Conservation (phyloP, 352 stramenopile species). For the Globisporangium cederbergense region DNA sequence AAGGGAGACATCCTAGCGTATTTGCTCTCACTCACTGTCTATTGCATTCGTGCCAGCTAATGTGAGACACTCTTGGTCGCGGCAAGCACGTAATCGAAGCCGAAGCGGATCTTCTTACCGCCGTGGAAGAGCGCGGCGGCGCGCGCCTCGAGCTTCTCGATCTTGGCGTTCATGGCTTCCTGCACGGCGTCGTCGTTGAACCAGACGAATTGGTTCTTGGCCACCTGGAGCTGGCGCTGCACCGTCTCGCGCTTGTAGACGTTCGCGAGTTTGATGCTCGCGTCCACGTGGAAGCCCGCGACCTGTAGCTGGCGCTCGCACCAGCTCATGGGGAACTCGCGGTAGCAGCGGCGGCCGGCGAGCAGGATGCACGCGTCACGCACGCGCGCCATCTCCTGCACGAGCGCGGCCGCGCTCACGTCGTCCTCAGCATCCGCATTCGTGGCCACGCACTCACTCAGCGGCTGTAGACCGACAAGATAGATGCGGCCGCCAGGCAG, state of each 20-base stretch:
- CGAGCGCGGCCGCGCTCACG: slow-evolving; percentile 26
- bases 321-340: slow-evolving; percentile 90
- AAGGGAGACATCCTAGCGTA: not conserved
- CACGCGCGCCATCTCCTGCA: slow-evolving; percentile 68
- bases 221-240: slow-evolving; percentile 88
- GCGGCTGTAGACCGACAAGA: slow-evolving; percentile 83
- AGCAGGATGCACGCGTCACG: slow-evolving; percentile 90
- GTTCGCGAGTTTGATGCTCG: slow-evolving; percentile 75
- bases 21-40: not conserved
- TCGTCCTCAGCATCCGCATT: slow-evolving; percentile 28
- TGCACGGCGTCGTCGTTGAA: slow-evolving; percentile 19
- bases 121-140: slow-evolving; percentile 54
- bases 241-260: slow-evolving; percentile 85
- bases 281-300: slow-evolving; percentile 46
- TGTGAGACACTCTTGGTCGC: slow-evolving; percentile 23
- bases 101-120: slow-evolving; percentile 46
- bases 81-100: slow-evolving; percentile 90
- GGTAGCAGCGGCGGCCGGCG: slow-evolving; percentile 82
- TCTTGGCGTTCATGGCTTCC: slow-evolving; percentile 14
- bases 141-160: slow-evolving; percentile 15
- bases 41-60: not conserved
- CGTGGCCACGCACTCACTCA: slow-evolving; percentile 52
- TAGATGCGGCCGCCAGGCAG: slow-evolving; percentile 86
- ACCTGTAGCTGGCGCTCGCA: slow-evolving; percentile 71
- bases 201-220: slow-evolving; percentile 63